These are phyloP conservation scores for Aspergillus sp. DNA, from an alignment of 2,329 filamentous ascomycete species.

Conservation along the genomic window DNA sequence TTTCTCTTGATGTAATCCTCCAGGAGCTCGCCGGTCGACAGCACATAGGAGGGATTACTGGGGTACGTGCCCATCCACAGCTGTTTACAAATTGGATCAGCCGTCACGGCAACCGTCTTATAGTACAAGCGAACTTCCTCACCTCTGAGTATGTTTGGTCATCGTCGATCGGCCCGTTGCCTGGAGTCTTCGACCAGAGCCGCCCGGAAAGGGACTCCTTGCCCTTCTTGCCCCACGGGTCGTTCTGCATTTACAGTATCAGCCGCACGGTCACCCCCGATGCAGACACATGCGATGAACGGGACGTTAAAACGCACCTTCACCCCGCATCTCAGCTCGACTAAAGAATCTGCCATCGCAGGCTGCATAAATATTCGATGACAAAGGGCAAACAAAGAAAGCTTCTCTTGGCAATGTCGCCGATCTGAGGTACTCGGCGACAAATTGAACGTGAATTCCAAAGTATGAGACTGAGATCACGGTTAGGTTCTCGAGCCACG, in stretches of 20 bases:
- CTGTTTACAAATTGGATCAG: too few species aligned
- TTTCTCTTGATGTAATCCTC: slow-evolving; percentile 56
- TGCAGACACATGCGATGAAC: too few species aligned
- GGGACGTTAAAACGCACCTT: too few species aligned
- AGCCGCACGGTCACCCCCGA: background rate
- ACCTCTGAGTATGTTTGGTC: slow-evolving; percentile 55
- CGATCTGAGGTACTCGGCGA: too few species aligned
- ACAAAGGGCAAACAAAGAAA: background rate
- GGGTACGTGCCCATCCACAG: slow-evolving; percentile 76
- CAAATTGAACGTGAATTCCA: too few species aligned
- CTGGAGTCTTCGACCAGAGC: slow-evolving; percentile 56
- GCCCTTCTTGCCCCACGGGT: slow-evolving; percentile 63
- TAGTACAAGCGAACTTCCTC: too few species aligned
- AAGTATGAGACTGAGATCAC: too few species aligned
- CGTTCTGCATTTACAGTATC: slow-evolving; percentile 37
- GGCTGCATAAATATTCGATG: too few species aligned
- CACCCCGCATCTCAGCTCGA: slow-evolving; percentile 46
- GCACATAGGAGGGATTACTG: slow-evolving; percentile 55
- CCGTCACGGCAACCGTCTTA: too few species aligned
- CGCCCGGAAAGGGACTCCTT: slow-evolving; percentile 55
- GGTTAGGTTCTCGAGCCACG: too few species aligned
- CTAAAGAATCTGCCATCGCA: slow-evolving; percentile 44
- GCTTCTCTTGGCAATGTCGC: too few species aligned
- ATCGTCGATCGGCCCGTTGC: slow-evolving; percentile 55
- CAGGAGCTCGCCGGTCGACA: slow-evolving; percentile 54